These are phyloP conservation scores for Rubia peregrina DNA, from an alignment of 305 asterid species.

Conservation along the genomic window DNA sequence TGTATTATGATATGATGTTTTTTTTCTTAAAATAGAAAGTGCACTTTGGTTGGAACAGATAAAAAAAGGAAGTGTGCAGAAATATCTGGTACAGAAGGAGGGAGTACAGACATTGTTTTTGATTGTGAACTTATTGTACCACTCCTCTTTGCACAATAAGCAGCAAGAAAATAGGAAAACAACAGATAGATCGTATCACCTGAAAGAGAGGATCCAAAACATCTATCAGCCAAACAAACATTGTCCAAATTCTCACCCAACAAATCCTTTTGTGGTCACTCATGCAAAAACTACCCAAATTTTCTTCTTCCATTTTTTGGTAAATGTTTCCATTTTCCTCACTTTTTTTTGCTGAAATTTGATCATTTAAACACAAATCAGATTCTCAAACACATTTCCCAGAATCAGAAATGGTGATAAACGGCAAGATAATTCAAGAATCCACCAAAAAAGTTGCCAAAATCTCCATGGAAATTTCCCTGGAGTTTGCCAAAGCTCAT, in stretches of 20 bases:
- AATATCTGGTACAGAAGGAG: no score
- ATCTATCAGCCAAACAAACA: not conserved
- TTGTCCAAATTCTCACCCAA: not conserved
- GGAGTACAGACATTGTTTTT: no score
- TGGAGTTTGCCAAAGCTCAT: conserved; percentile 22
- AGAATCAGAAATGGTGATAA: conserved; percentile 35
- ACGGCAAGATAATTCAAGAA: conserved; percentile 36
- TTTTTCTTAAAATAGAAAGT: no score
- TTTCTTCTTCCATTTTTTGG: not conserved
- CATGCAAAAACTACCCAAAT: not conserved
- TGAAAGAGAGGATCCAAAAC: not conserved
- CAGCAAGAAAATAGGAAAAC: not conserved
- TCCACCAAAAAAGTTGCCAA: conserved; percentile 31
- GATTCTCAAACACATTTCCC: not conserved
- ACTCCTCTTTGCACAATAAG: not conserved
- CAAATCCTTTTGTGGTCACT: not conserved
- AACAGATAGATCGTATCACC: not conserved
- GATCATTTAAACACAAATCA: not conserved
- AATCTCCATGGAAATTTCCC: conserved; percentile 26
- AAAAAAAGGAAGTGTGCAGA: no score
- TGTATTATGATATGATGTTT: no score
- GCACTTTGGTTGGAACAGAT: no score
- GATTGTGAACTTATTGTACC: no score
- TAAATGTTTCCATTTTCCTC: not conserved
- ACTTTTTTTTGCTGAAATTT: not conserved